phyloP scores from a whole-genome alignment of 208 protist genomes.

The Trichomonas tenax region DNA sequence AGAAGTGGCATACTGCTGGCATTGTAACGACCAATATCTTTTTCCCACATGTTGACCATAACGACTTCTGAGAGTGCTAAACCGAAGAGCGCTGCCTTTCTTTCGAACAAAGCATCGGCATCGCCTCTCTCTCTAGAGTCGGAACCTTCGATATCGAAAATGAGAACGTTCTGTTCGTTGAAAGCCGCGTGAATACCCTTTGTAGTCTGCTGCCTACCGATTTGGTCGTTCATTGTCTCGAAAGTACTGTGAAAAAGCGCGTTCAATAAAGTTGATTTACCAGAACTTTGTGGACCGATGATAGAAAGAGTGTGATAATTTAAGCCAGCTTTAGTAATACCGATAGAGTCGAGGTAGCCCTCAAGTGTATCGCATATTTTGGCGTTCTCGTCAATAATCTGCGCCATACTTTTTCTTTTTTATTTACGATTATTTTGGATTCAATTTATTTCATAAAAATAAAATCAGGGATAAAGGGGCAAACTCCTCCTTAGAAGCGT shows the following conservation, averaged over 20 bases:
- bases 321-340: not conserved
- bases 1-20: slow-evolving; percentile 23
- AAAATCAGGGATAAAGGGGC: too few species aligned
- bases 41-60: slow-evolving; percentile 32
- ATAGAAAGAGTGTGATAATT: slow-evolving; percentile 17
- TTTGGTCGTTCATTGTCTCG: slow-evolving; percentile 22
- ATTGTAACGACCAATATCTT: slow-evolving; percentile 30
- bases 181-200: slow-evolving; percentile 25
- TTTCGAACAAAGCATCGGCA: slow-evolving; percentile 23
- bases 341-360: not conserved
- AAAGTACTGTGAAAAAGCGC: slow-evolving; percentile 19
- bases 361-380: not conserved
- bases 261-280: slow-evolving; percentile 28
- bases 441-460: not conserved
- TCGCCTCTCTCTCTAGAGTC: slow-evolving; percentile 20
- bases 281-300: slow-evolving; percentile 11
- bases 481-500: too few species aligned
- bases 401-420: not conserved
- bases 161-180: not conserved
- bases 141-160: slow-evolving; percentile 33
- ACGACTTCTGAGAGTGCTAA: slow-evolving; percentile 29
- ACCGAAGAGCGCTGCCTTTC: slow-evolving; percentile 26
- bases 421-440: not conserved
- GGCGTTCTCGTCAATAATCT: not conserved
- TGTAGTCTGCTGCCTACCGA: slow-evolving; percentile 26